phyloP scores from a whole-genome alignment of 2,329 filamentous ascomycete genomes.

The Paecilomyces sp. region DNA sequence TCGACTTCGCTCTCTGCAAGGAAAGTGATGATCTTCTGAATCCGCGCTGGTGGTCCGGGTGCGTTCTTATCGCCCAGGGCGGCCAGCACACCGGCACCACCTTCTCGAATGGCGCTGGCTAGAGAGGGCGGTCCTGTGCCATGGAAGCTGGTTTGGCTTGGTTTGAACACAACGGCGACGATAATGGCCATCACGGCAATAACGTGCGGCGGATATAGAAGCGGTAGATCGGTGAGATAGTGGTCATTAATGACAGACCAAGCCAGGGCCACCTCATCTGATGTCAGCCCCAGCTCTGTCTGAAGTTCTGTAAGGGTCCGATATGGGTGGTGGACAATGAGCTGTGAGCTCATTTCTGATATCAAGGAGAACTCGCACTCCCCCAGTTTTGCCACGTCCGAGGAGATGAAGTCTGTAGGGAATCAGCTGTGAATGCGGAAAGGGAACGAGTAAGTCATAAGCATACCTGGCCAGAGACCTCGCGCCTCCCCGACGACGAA shows the following conservation, averaged over 20 bases:
- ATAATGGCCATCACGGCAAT: slow-evolving; percentile 83
- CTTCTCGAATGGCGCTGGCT: slow-evolving; percentile 29
- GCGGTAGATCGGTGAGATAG: slow-evolving; percentile 83
- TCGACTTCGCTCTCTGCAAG: slow-evolving; percentile 80
- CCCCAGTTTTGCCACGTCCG: slow-evolving; percentile 76
- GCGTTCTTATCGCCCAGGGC: slow-evolving; percentile 23
- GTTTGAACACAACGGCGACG: slow-evolving; percentile 73
- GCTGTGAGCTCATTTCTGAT: slow-evolving; percentile 79
- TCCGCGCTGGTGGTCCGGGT: slow-evolving; percentile 25
- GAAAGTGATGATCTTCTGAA: slow-evolving; percentile 68
- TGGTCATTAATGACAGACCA: slow-evolving; percentile 86
- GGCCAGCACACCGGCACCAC: slow-evolving; percentile 26
- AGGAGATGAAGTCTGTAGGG: slow-evolving; percentile 56
- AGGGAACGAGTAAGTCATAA: slow-evolving; percentile 2
- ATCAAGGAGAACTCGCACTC: slow-evolving; percentile 94
- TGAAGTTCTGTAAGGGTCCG: slow-evolving; percentile 69
- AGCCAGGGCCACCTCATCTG: slow-evolving; percentile 70
- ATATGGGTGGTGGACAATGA: slow-evolving; percentile 88
- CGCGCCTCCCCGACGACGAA: slow-evolving; percentile 82
- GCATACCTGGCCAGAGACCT: slow-evolving; percentile 67
- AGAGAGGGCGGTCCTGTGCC: slow-evolving; percentile 24
- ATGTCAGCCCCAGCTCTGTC: slow-evolving; percentile 60
- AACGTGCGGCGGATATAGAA: slow-evolving; percentile 78
- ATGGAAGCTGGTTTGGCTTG: slow-evolving; percentile 41
- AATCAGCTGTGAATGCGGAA: neutral